phyloP scores from a whole-genome alignment of 306 rosid genomes.

The Cotoneaster glaucophyllus region DNA sequence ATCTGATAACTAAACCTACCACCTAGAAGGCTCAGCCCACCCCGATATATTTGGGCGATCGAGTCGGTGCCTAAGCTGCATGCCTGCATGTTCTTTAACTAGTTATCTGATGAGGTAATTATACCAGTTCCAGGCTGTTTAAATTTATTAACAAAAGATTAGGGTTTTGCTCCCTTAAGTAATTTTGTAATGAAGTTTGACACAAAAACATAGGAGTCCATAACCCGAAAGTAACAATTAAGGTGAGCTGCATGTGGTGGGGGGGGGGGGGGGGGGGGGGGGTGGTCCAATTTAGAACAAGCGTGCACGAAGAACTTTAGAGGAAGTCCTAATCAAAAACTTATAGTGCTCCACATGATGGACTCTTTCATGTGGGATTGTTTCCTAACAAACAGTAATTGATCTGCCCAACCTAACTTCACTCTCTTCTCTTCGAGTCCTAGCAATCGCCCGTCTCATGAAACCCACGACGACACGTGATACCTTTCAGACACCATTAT shows the following conservation, averaged over 20 bases:
- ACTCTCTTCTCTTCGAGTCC: neutral
- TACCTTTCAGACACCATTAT: fast-evolving
- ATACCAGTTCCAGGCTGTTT: neutral
- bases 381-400: neutral
- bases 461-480: too few species aligned
- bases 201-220: neutral
- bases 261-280: too few species aligned
- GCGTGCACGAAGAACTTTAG: slow-evolving; percentile 10
- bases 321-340: slow-evolving; percentile 26
- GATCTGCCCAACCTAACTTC: too few species aligned
- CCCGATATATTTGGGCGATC: neutral
- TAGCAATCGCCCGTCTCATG: neutral
- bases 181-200: neutral
- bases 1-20: neutral
- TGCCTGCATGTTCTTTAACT: neutral
- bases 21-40: neutral
- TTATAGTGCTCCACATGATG: slow-evolving; percentile 15
- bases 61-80: neutral
- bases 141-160: neutral
- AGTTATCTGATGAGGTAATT: neutral
- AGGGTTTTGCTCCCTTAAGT: neutral
- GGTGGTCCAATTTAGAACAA: slow-evolving; percentile 3
- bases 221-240: neutral
- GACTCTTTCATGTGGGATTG: slow-evolving; percentile 9
- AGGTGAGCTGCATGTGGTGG: slow-evolving; percentile 36